A percentile compares a stretch with the other conserved stretches of the same genome.
Conservation (phyloP, 257 asterid species). For the Cruciata laevipes region DNA sequence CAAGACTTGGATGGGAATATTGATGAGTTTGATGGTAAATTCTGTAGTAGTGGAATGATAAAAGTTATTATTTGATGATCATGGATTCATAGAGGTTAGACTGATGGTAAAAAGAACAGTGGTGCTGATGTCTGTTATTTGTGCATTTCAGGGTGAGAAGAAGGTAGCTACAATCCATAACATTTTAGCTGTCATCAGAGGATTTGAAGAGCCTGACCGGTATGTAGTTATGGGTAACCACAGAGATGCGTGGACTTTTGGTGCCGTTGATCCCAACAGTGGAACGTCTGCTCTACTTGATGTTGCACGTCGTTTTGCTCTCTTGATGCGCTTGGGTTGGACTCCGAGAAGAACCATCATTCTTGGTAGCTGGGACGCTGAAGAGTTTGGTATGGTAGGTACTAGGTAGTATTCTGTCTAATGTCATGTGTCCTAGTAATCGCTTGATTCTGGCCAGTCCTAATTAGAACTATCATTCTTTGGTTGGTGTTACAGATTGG, state of each 20-base stretch:
- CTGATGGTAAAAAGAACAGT: not conserved
- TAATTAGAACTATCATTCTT: not conserved
- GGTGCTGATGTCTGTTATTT: not conserved
- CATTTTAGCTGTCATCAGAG: slow-evolving; percentile 64
- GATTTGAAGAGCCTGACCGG: slow-evolving; percentile 81
- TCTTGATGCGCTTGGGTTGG: slow-evolving; percentile 75
- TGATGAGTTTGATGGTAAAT: too few species aligned
- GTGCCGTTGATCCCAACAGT: slow-evolving; percentile 96
- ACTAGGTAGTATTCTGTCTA: slow-evolving; percentile 60
- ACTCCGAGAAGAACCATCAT: slow-evolving; percentile 76
- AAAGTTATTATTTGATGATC: not conserved
- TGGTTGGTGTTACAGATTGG: slow-evolving; percentile 56
- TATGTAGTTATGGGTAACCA: slow-evolving; percentile 79
- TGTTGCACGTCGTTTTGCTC: slow-evolving; percentile 71
- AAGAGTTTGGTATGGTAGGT: slow-evolving; percentile 99
- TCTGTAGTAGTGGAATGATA: not conserved
- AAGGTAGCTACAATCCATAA: slow-evolving; percentile 58
- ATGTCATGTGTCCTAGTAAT: not conserved
- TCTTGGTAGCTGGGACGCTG: slow-evolving; percentile 98
- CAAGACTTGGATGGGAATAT: not conserved
- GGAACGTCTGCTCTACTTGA: slow-evolving; percentile 95
- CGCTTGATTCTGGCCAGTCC: not conserved
- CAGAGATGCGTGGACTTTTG: slow-evolving; percentile 99
- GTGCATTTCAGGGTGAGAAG: slow-evolving; percentile 59
- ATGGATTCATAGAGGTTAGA: not conserved